Conservation (phyloP, 345 rosid species). For the Eucalyptus pauciflora region DNA sequence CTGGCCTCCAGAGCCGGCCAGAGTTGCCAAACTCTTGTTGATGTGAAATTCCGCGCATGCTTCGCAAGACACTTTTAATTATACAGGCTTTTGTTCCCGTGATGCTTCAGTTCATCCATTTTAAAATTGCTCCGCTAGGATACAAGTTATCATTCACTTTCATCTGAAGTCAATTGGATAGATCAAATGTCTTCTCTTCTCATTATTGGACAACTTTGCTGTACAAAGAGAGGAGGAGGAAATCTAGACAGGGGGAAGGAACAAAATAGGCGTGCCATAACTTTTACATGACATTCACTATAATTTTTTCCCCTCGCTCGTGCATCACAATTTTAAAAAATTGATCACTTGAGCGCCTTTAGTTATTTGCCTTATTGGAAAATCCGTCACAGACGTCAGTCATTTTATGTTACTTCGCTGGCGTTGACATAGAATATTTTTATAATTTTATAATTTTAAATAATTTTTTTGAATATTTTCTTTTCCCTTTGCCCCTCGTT, state of each 20-base stretch:
- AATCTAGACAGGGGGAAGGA: not conserved
- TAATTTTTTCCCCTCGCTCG: too few species aligned
- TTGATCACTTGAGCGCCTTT: too few species aligned
- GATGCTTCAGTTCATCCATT: not conserved
- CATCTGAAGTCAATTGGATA: not conserved
- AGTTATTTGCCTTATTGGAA: too few species aligned
- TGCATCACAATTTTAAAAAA: too few species aligned
- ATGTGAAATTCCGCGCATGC: not conserved
- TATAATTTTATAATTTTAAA: too few species aligned
- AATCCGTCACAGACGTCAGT: fast-evolving
- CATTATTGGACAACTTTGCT: not conserved
- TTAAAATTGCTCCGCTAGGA: not conserved
- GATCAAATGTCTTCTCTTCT: not conserved
- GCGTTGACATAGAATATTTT: too few species aligned
- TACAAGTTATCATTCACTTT: not conserved
- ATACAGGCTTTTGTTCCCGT: not conserved
- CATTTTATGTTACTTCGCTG: fast-evolving
- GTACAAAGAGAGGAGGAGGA: not conserved
- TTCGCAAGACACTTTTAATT: not conserved
- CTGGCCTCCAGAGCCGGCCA: not conserved
- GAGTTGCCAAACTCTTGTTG: not conserved
- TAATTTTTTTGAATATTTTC: too few species aligned
- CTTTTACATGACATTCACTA: too few species aligned
- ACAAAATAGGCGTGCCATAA: too few species aligned
- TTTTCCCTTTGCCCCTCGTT: too few species aligned